Evolutionary conservation across 2,329 filamentous ascomycete species (phyloP).

Genomic region (Pyrenophora teres): DNA sequence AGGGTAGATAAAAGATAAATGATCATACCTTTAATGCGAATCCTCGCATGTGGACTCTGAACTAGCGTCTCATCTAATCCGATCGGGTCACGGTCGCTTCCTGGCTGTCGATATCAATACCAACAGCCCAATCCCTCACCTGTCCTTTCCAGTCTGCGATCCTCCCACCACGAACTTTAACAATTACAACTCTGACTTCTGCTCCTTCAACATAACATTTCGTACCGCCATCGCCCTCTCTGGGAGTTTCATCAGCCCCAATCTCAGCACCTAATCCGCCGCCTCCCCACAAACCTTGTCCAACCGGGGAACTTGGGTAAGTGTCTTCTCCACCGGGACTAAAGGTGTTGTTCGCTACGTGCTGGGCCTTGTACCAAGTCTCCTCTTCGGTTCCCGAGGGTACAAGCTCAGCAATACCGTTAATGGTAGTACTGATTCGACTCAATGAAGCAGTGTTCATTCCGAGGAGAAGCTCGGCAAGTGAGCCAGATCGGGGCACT

Average conservation of each 20-base stretch:
- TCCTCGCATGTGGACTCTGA: too few relatives aligned
- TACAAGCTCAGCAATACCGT: slow-evolving; percentile 79
- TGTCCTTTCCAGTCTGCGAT: slow-evolving; percentile 96
- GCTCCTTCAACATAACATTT: slow-evolving; percentile 77
- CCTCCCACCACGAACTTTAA: slow-evolving; percentile 80
- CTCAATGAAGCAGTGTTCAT: slow-evolving; percentile 88
- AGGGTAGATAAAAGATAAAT: too few relatives aligned
- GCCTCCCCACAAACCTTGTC: slow-evolving; percentile 51
- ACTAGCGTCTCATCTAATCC: neutral
- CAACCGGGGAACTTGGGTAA: slow-evolving; percentile 40
- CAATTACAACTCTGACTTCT: slow-evolving; percentile 85
- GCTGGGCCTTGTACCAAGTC: slow-evolving; percentile 77
- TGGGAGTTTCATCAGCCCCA: slow-evolving; percentile 47
- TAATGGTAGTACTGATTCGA: slow-evolving; percentile 91
- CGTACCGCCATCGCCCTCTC: slow-evolving; percentile 54
- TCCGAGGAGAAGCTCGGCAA: slow-evolving; percentile 83
- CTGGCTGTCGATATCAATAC: neutral
- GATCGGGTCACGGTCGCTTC: neutral
- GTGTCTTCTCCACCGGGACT: slow-evolving; percentile 48
- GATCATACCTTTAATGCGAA: too few relatives aligned
- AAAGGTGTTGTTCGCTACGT: slow-evolving; percentile 92
- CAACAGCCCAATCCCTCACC: slow-evolving; percentile 72
- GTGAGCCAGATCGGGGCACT: slow-evolving; percentile 63
- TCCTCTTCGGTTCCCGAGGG: slow-evolving; percentile 79
- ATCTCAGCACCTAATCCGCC: slow-evolving; percentile 50